Evolutionary conservation across 768 basidiomycete genomes (phyloP).

Genomic region (Boletus tylopilopsis): DNA sequence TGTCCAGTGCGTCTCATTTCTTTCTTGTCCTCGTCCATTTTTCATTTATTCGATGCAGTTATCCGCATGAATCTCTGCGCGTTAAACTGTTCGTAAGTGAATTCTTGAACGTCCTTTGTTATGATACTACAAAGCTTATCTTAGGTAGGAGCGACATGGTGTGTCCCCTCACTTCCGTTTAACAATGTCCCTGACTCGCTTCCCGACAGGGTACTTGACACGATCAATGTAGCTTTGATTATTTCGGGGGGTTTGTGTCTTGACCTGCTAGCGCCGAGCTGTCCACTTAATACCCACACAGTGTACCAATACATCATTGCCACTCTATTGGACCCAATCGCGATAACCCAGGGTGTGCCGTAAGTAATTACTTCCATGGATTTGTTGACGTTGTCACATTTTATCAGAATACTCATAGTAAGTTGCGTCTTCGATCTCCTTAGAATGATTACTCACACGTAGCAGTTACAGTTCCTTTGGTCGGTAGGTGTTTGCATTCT

Average conservation of each 20-base stretch:
- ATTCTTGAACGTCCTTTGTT: too few relatives aligned
- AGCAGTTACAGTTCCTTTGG: slow-evolving; percentile 2
- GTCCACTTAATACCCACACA: background rate
- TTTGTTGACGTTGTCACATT: background rate
- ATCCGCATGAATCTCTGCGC: background rate
- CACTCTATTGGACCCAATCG: background rate
- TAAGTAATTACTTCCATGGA: background rate
- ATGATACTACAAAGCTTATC: background rate
- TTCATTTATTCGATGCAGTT: background rate
- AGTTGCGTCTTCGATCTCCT: background rate
- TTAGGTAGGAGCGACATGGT: slow-evolving; percentile 15
- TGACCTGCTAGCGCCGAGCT: too few relatives aligned
- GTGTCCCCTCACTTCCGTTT: too few relatives aligned
- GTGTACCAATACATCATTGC: slow-evolving; percentile 4
- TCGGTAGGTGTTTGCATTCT: background rate
- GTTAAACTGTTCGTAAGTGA: slow-evolving; percentile 8
- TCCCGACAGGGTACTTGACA: slow-evolving; percentile 5
- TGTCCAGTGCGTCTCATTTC: background rate
- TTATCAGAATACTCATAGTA: slow-evolving; percentile 8
- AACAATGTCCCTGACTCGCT: background rate
- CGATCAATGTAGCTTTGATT: slow-evolving; percentile 7
- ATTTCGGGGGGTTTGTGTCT: slow-evolving; percentile 6
- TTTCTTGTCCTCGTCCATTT: too few relatives aligned
- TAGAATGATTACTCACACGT: background rate
- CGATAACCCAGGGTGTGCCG: background rate